Evolutionary conservation across 192 early-diverging fungal species (phyloP), one percentile per base, ranked within the genome.

Genomic region (Dissophora globulifera): DNA sequence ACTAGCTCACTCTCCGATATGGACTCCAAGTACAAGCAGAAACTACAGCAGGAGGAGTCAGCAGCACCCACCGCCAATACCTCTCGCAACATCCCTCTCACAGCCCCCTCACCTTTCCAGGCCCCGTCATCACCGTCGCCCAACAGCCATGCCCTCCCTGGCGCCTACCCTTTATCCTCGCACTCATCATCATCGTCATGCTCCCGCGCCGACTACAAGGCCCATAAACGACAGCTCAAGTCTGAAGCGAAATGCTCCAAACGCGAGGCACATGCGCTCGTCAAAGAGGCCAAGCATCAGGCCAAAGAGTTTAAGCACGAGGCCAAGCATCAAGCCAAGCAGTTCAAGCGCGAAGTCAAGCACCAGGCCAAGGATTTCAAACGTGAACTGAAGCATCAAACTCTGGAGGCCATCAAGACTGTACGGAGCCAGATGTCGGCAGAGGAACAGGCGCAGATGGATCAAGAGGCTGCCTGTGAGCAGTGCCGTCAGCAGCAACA

Each of bases 271-370:
- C 45, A 48, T 17, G 19, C 30, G 4, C 1, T 50, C 0, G 48
- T 40, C 32, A 62, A 62, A 32, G 59, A 62, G 59, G 47, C 47
- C 23, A 62, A 50, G 31, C 59, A 50, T 2, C 48, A 62, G 7
- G 59, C 47, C 1, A 62, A 62, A 40, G 32, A 35, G 32, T 22
- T 50, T 15, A 35, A 50, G 17, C 47, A 35, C 22, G 59, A 62
- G 19, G 47, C 38, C 29, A 62, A 62, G 48, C 33, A 26, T 19
- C 59, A 50, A 9, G 41, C 46, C 32, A 62, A 62, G 15, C 47
- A 62, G 31, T 26, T 62, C 20, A 62, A 62, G 23, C 19, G 13
- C 7, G 57, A 59, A 26, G 13, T 59, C 7, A 45, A 47, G 30
- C 48, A 50, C 33, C 59, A 50, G 22, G 15, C 52, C 33, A 35